These are phyloP conservation scores for Backusella tarrabulga DNA, from an alignment of 192 early-diverging fungal species.

Conservation along the genomic window DNA sequence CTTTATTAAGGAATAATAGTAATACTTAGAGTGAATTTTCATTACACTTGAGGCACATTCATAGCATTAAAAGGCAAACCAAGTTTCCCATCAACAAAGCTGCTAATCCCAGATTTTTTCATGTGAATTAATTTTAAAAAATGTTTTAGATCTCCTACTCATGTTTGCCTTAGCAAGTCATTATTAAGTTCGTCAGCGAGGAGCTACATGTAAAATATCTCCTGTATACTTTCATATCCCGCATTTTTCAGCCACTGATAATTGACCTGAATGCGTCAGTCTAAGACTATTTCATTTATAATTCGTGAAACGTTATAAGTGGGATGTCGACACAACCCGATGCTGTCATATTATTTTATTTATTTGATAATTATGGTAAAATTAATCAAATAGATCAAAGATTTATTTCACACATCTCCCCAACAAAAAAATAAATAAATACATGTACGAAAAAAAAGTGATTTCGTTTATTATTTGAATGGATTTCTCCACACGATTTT, in stretches of 20 bases:
- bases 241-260: background rate
- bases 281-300: constrained; percentile 3
- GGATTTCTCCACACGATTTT: background rate
- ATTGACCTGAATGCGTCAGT: background rate
- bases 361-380: background rate
- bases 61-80: background rate
- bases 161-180: background rate
- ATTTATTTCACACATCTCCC: background rate
- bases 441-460: background rate
- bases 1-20: background rate
- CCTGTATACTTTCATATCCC: background rate
- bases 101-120: background rate
- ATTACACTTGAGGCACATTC: background rate
- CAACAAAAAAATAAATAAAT: background rate
- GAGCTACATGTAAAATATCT: background rate
- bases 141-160: background rate
- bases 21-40: background rate
- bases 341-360: constrained; percentile 1
- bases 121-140: constrained; percentile 1
- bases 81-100: background rate
- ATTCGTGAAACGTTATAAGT: background rate
- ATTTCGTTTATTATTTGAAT: background rate
- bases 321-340: background rate
- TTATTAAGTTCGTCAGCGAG: background rate
- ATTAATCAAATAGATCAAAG: background rate